Conservation (phyloP, 306 rosid species). For the Neltuma alba region DNA sequence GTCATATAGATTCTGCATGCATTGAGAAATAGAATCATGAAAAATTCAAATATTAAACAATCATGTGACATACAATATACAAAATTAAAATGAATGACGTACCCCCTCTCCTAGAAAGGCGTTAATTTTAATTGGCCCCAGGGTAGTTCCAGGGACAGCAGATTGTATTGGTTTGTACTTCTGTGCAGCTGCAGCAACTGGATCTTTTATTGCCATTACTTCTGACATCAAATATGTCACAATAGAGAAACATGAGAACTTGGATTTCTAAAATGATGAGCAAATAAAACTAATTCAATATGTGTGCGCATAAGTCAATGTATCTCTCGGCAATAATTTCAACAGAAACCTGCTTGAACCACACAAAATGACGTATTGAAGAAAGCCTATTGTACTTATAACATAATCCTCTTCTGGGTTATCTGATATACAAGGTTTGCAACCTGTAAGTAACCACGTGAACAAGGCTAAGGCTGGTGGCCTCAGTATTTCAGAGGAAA, state of each 20-base stretch:
- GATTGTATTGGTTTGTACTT: constrained; percentile 93
- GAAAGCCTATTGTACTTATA: constrained; percentile 16
- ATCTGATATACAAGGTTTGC: constrained; percentile 7
- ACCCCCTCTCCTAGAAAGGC: constrained; percentile 98
- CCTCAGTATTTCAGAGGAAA: constrained; percentile 21
- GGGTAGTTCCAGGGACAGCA: constrained; percentile 98
- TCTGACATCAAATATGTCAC: constrained; percentile 53
- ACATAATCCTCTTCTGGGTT: constrained; percentile 5
- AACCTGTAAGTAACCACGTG: background rate
- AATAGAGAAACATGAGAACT: constrained; percentile 26
- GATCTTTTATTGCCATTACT: constrained; percentile 75
- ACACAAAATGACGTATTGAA: constrained; percentile 5
- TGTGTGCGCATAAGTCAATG: background rate
- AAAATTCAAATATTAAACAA: background rate
- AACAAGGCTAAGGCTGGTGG: background rate
- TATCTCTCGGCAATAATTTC: constrained; percentile 5
- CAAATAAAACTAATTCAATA: constrained; percentile 8
- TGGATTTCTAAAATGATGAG: constrained; percentile 24
- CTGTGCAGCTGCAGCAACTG: constrained; percentile 92
- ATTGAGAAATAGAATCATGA: background rate
- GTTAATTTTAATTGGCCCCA: constrained; percentile 91
- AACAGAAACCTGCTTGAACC: constrained; percentile 11
- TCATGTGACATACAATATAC: background rate
- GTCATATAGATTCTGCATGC: constrained; percentile 76
- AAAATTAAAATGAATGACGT: constrained; percentile 37